Evolutionary conservation across 768 basidiomycete genomes (phyloP).

Genomic region (Tricholoma flavovirens): DNA sequence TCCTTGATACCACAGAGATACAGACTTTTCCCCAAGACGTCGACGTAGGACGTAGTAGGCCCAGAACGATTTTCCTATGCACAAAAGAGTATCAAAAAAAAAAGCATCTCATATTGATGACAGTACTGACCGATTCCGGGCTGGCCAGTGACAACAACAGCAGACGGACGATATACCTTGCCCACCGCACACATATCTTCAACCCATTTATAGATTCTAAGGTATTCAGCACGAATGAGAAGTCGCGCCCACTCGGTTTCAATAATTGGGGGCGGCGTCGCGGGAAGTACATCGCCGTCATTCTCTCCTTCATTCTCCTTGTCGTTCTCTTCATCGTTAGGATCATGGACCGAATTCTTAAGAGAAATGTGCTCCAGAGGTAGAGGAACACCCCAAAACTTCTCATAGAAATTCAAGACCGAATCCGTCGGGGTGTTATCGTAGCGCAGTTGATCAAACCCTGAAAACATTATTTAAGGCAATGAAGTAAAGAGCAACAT

Average conservation of each 20-base stretch:
- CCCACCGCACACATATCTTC: neutral
- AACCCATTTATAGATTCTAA: constrained; percentile 8
- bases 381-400: neutral
- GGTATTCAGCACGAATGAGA: constrained; percentile 10
- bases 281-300: neutral
- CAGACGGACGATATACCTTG: constrained; percentile 1
- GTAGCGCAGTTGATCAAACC: neutral
- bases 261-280: constrained; percentile 3
- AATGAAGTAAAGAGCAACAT: neutral
- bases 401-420: neutral
- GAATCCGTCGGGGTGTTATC: neutral
- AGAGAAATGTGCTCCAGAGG: neutral
- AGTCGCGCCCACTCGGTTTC: neutral
- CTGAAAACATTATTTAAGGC: neutral
- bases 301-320: neutral
- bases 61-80: constrained; percentile 6
- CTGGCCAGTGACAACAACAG: constrained; percentile 9
- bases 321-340: neutral
- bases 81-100: no score
- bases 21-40: constrained; percentile 7
- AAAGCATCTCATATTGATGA: neutral
- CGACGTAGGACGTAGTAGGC: constrained; percentile 3
- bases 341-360: neutral
- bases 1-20: constrained; percentile 6
- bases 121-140: constrained; percentile 8